phyloP scores from a whole-genome alignment of 192 early-diverging fungal species.

The Glomus cerebriforme region DNA sequence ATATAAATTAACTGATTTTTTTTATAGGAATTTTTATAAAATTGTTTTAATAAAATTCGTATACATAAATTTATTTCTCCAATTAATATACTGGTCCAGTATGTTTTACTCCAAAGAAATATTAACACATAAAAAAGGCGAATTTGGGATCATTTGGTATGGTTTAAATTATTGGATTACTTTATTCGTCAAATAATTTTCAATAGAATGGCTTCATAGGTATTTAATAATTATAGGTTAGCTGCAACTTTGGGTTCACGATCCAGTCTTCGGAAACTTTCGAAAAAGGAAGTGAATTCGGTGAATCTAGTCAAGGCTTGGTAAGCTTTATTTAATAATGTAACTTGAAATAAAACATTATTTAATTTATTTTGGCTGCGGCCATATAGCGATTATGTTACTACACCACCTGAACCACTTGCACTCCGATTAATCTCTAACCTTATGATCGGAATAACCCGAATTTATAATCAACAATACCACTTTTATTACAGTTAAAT shows the following conservation, averaged over 20 bases:
- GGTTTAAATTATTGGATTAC: not conserved
- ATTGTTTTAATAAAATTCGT: too few species aligned
- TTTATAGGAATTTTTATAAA: too few species aligned
- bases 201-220: not conserved
- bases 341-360: not conserved
- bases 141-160: slow-evolving; percentile 57
- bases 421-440: slow-evolving; percentile 61
- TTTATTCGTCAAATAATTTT: not conserved
- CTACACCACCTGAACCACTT: slow-evolving; percentile 53
- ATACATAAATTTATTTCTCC: not conserved
- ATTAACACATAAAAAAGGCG: slow-evolving; percentile 47
- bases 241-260: slow-evolving; percentile 55
- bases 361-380: not conserved
- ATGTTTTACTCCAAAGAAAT: slow-evolving; percentile 68
- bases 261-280: slow-evolving; percentile 52
- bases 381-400: slow-evolving; percentile 37
- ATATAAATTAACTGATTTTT: too few species aligned
- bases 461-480: slow-evolving; percentile 58
- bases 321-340: slow-evolving; percentile 22
- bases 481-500: slow-evolving; percentile 53
- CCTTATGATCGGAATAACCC: slow-evolving; percentile 57
- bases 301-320: slow-evolving; percentile 56
- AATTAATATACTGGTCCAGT: not conserved
- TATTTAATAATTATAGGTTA: slow-evolving; percentile 39
- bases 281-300: slow-evolving; percentile 56